Percentiles rank a stretch among this genome's conserved stretches.
Conservation (phyloP, 2,329 filamentous ascomycete genomes). For the Colletotrichum tabaci region DNA sequence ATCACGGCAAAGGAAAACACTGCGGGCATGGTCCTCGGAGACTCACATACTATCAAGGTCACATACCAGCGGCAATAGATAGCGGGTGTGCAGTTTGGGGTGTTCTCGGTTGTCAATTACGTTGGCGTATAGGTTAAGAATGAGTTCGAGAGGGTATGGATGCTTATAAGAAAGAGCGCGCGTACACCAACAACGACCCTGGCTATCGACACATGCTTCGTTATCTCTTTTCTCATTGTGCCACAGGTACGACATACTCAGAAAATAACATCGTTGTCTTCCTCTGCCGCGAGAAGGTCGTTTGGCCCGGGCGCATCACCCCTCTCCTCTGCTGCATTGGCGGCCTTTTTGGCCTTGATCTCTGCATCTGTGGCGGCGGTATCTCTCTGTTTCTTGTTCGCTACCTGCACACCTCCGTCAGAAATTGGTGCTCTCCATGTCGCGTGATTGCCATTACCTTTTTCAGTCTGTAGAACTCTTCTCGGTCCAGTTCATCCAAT, state of each 20-base stretch:
- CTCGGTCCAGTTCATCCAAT: conserved; percentile 95
- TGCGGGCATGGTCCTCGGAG: conserved; percentile 83
- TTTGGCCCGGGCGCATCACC: conserved; percentile 60
- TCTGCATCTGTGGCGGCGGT: conserved; percentile 80
- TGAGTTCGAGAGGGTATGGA: conserved; percentile 9
- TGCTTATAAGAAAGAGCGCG: conserved; percentile 4
- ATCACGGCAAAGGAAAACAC: conserved; percentile 96
- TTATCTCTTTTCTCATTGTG: background rate
- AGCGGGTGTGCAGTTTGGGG: too few relatives aligned
- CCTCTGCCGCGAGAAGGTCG: conserved; percentile 81
- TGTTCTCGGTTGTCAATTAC: background rate
- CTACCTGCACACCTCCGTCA: conserved; percentile 64
- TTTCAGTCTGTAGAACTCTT: conserved; percentile 98
- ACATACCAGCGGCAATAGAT: conserved; percentile 92
- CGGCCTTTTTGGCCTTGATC: conserved; percentile 75
- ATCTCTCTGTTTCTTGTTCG: conserved; percentile 86
- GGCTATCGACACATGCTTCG: conserved; percentile 2
- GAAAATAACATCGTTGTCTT: conserved; percentile 91
- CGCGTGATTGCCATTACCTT: conserved; percentile 65
- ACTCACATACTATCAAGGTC: conserved; percentile 85
- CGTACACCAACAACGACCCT: background rate
- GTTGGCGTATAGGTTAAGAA: background rate
- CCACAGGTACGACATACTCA: conserved; percentile 52
- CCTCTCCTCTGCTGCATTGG: conserved; percentile 53
- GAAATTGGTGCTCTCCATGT: background rate